Base-by-base conservation (phyloP, 768 basidiomycete genomes). In the Collybiopsis luxurians region DNA sequence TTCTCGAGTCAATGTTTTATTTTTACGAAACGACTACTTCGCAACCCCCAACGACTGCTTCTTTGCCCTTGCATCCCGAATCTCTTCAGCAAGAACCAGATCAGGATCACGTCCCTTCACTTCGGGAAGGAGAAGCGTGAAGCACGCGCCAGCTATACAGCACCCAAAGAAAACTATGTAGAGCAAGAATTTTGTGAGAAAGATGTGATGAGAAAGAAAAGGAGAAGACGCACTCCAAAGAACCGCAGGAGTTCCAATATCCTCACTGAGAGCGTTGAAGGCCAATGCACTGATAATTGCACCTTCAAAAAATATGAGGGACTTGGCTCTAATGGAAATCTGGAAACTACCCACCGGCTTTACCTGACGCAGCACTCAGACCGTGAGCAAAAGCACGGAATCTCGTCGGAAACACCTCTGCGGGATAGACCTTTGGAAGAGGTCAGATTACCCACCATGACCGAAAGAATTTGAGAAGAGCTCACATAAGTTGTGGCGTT, bases 321-420 rank as follows among this genome's bases (percentile, higher is more conserved):
- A n/a, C n/a, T n/a, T n/a, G n/a, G n/a, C n/a, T n/a, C n/a, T n/a
- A n/a, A n/a, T n/a, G n/a, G n/a, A n/a, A n/a, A n/a, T n/a, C n/a
- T n/a, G n/a, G n/a, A n/a, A n/a, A n/a, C n/a, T n/a, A 34, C 31
- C 6, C 31, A 34, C 90, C 90, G 0, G 73, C 75, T 66, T 92
- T 92, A 19, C 90, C 90, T 39, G 72, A 72, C 0, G 89, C 90
- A 2, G 90, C 90, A 1, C 83, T 84, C 12, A 89, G 72, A 27
- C 90, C 90, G 66, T 91, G 90, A 13, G 89, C 89, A 47, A 80
- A 79, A 24, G 85, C 87, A 44, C 84, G 80, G 71, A 83, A 90
- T 36, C 84, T 76, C 1, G 90, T 92, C 0, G 90, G 90, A 75
- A 90, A 90, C 11, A 90, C 84, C 71, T 90, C 89, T 3, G 85